phyloP scores from a whole-genome alignment of 345 rosid species.

The Pseudoturritis turrita region DNA sequence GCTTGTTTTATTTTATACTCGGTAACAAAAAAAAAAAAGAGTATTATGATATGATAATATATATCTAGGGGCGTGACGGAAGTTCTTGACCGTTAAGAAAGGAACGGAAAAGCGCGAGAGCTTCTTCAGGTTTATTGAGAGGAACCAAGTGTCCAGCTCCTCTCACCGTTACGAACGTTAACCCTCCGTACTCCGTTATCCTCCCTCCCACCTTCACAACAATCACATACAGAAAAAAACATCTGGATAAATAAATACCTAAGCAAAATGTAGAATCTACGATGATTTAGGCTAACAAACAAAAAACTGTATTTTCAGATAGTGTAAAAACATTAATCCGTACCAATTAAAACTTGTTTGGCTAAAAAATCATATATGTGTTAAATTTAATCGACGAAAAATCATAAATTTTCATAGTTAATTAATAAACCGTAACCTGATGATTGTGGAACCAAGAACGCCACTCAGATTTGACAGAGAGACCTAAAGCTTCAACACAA shows the following conservation, averaged over 20 bases:
- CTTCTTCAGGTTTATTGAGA: slow-evolving; percentile 46
- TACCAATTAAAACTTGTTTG: neutral
- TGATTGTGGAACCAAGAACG: slow-evolving; percentile 52
- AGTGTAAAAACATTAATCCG: neutral
- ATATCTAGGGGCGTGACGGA: slow-evolving; percentile 21
- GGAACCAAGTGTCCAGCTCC: slow-evolving; percentile 73
- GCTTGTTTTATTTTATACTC: neutral
- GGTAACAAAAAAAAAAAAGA: neutral
- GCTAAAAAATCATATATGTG: neutral
- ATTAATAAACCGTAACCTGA: slow-evolving; percentile 33
- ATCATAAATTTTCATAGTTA: neutral
- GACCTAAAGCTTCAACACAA: slow-evolving; percentile 45
- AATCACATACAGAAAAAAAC: neutral
- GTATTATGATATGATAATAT: neutral
- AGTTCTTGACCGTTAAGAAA: slow-evolving; percentile 35
- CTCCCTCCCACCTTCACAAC: slow-evolving; percentile 56
- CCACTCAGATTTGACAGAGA: slow-evolving; percentile 45
- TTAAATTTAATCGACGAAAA: neutral
- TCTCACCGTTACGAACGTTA: slow-evolving; percentile 52
- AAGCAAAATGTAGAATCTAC: neutral
- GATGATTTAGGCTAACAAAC: neutral
- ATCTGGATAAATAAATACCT: neutral
- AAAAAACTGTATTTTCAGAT: neutral
- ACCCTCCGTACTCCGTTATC: slow-evolving; percentile 48
- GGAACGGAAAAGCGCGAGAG: slow-evolving; percentile 47